A percentile compares a stretch with the other conserved stretches of the same genome.
phyloP scores from a whole-genome alignment of 768 basidiomycete species.

The Auricularia cornea region DNA sequence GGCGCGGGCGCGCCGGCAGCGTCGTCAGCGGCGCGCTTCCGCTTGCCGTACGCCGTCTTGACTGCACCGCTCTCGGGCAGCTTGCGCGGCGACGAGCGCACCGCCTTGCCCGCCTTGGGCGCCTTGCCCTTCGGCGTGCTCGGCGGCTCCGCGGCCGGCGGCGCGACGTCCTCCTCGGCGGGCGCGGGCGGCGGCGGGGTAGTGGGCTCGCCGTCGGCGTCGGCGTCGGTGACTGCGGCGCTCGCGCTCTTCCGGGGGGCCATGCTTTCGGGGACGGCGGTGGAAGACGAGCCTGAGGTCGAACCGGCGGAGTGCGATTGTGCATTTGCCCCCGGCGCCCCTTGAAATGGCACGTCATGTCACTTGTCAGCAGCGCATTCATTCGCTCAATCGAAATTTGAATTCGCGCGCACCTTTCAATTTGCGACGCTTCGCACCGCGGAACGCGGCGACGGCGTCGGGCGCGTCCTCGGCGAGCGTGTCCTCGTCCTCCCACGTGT shows the following conservation, averaged over 20 bases:
- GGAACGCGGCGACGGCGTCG: constrained; percentile 30
- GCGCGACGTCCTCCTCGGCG: not conserved
- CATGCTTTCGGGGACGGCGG: not conserved
- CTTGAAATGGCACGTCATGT: too few species aligned
- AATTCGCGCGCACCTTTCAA: too few species aligned
- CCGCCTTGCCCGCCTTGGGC: not conserved
- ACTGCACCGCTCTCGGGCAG: not conserved
- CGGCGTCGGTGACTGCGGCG: not conserved
- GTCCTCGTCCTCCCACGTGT: constrained; percentile 51
- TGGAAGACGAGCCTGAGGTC: not conserved
- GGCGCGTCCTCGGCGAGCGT: constrained; percentile 44
- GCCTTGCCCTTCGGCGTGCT: not conserved
- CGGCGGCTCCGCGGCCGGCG: not conserved
- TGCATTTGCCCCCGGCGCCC: not conserved
- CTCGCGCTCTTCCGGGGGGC: too few species aligned
- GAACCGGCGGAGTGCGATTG: not conserved
- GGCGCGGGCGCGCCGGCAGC: not conserved
- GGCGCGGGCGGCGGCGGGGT: not conserved
- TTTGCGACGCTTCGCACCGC: not conserved
- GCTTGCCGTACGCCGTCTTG: not conserved
- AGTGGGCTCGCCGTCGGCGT: not conserved
- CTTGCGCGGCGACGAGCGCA: not conserved
- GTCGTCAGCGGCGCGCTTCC: not conserved
- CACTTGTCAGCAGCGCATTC: too few species aligned
- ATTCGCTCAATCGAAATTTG: too few species aligned